These are phyloP conservation scores for Cladosporium sp. DNA, from an alignment of 2,329 filamentous ascomycete genomes.

Conservation along the genomic window DNA sequence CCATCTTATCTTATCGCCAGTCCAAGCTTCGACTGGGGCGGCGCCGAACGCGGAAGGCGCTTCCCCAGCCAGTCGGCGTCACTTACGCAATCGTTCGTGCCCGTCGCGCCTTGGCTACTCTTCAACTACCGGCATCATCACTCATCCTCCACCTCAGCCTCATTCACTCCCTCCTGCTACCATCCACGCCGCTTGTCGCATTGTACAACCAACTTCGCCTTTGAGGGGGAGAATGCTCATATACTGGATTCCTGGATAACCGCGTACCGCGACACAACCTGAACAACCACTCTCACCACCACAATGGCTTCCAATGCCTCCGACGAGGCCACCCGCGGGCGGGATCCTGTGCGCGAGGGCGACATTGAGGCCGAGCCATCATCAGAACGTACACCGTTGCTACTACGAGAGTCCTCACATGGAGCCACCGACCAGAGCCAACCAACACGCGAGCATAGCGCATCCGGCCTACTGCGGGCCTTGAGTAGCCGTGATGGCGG, in stretches of 20 bases:
- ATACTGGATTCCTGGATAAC: background rate
- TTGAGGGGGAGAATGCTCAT: background rate
- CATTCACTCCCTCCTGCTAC: background rate
- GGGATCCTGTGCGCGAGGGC: conserved; percentile 7
- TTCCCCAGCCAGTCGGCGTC: background rate
- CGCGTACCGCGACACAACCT: background rate
- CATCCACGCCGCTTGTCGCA: background rate
- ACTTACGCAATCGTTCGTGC: background rate
- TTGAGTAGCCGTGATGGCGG: conserved; percentile 22
- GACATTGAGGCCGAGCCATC: conserved; percentile 20
- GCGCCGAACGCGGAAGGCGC: background rate
- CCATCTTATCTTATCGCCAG: background rate
- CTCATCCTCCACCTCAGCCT: conserved; percentile 7
- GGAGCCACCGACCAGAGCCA: conserved; percentile 26
- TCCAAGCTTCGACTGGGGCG: background rate
- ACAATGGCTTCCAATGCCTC: conserved; percentile 17
- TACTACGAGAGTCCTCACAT: conserved; percentile 29
- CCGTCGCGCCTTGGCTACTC: background rate
- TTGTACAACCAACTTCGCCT: background rate
- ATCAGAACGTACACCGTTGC: conserved; percentile 44
- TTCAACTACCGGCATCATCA: background rate
- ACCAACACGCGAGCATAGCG: conserved; percentile 27
- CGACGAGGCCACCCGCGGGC: conserved; percentile 15
- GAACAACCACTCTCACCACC: background rate
- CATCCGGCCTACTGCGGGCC: conserved; percentile 37